These are phyloP conservation scores for Chenopodium quinoa DNA, from an alignment of 148 eudicot genomes.

Conservation along the genomic window DNA sequence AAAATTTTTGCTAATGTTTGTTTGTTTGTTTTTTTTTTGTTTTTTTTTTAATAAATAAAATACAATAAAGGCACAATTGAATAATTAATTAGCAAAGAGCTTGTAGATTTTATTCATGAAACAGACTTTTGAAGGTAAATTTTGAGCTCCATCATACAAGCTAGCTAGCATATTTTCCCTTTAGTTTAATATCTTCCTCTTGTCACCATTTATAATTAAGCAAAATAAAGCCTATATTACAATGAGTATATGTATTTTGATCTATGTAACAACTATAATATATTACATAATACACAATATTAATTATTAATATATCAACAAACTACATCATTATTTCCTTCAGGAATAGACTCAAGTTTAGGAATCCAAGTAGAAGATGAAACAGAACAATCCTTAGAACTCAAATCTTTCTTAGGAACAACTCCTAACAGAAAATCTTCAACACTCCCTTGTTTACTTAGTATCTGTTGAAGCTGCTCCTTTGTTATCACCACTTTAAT, in stretches of 20 bases:
- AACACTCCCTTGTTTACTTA: constrained; percentile 11
- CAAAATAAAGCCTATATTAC: not conserved
- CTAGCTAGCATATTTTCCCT: not conserved
- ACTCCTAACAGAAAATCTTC: constrained; percentile 22
- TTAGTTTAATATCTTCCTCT: no score
- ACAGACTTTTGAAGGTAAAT: not conserved
- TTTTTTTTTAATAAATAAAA: no score
- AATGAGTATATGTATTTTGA: not conserved
- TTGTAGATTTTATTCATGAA: not conserved
- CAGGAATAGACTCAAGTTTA: constrained; percentile 31
- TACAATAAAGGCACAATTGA: no score
- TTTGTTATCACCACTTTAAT: constrained; percentile 30
- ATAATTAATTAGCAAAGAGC: not conserved
- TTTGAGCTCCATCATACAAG: not conserved
- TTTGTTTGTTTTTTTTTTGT: no score
- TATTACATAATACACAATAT: not conserved
- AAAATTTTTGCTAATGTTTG: no score
- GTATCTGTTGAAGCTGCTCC: constrained; percentile 21
- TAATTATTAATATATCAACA: not conserved
- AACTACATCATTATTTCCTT: constrained; percentile 25
- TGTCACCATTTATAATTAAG: not conserved
- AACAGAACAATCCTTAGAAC: not conserved
- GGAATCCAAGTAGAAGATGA: constrained; percentile 10
- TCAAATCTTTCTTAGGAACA: not conserved
- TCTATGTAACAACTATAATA: not conserved